These are phyloP conservation scores for Carex pumila DNA, from an alignment of 176 grass and related monocot genomes.

Conservation along the genomic window DNA sequence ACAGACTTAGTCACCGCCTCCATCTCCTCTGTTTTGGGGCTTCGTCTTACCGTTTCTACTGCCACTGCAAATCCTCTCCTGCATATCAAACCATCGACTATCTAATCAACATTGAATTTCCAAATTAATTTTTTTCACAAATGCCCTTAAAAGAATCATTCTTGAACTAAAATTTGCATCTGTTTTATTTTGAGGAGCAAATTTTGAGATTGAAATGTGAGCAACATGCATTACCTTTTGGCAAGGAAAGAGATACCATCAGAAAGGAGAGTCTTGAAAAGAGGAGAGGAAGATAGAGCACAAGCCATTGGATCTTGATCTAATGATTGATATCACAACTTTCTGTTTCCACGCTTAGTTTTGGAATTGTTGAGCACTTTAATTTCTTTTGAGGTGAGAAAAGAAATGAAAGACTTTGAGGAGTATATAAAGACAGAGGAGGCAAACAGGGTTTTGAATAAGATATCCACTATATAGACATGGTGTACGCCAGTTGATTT, in stretches of 20 bases:
- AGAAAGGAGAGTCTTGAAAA: conserved; percentile 12
- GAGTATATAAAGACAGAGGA: neutral
- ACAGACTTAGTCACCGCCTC: conserved; percentile 21
- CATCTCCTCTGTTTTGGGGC: conserved; percentile 12
- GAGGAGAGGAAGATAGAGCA: conserved; percentile 28
- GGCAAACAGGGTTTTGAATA: neutral
- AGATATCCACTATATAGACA: neutral
- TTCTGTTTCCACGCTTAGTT: too few species aligned
- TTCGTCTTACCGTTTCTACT: conserved; percentile 21
- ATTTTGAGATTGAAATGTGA: neutral
- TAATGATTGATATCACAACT: conserved; percentile 4
- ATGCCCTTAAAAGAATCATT: neutral
- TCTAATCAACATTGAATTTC: neutral
- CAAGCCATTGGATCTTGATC: conserved; percentile 47
- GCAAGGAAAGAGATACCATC: conserved; percentile 18
- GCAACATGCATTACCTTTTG: neutral
- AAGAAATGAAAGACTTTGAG: neutral
- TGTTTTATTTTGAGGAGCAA: too few species aligned
- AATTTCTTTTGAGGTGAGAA: neutral
- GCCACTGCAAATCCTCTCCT: conserved; percentile 39
- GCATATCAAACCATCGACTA: neutral
- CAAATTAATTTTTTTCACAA: neutral
- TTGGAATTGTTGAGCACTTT: neutral
- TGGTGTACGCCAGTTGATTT: neutral
- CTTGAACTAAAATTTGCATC: too few species aligned